These are phyloP conservation scores for Fusarium heterosporum DNA, from an alignment of 2,329 filamentous ascomycete species.

Conservation along the genomic window DNA sequence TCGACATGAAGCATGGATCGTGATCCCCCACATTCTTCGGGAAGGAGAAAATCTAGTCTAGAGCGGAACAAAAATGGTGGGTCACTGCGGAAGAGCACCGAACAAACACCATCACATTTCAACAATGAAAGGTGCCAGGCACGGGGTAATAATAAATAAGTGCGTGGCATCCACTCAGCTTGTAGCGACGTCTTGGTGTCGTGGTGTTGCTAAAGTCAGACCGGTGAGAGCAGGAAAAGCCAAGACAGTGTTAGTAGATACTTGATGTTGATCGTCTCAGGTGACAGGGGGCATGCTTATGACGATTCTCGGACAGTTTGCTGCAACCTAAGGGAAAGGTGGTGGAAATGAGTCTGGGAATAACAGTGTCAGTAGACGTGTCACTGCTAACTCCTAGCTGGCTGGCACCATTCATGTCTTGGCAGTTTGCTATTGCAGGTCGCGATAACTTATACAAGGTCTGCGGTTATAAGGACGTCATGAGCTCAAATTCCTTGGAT, in stretches of 20 bases:
- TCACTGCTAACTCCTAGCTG: neutral
- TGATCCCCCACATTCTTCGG: constrained; percentile 35
- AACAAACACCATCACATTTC: neutral
- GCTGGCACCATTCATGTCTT: constrained; percentile 14
- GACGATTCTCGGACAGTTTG: constrained; percentile 10
- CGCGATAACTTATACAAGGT: constrained; percentile 1
- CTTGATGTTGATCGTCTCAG: constrained; percentile 11
- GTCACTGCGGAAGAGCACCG: constrained; percentile 15
- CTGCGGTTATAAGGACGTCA: neutral
- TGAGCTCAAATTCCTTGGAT: neutral
- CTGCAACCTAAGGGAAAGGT: constrained; percentile 26
- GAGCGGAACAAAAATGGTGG: constrained; percentile 17
- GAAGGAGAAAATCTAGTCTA: constrained; percentile 19
- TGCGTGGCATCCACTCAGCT: neutral
- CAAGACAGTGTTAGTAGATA: neutral
- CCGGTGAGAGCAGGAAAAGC: constrained; percentile 9
- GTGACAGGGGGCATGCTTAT: constrained; percentile 19
- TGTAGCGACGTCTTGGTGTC: constrained; percentile 13
- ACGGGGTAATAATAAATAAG: too few relatives aligned
- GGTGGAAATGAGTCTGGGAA: constrained; percentile 40
- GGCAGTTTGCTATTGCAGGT: constrained; percentile 23
- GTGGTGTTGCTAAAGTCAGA: neutral
- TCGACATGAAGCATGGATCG: constrained; percentile 34
- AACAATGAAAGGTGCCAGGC: neutral
- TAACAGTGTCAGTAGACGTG: constrained; percentile 30